These are phyloP conservation scores for Kitagawia praeruptora DNA, from an alignment of 129 eudicot species.

Conservation along the genomic window DNA sequence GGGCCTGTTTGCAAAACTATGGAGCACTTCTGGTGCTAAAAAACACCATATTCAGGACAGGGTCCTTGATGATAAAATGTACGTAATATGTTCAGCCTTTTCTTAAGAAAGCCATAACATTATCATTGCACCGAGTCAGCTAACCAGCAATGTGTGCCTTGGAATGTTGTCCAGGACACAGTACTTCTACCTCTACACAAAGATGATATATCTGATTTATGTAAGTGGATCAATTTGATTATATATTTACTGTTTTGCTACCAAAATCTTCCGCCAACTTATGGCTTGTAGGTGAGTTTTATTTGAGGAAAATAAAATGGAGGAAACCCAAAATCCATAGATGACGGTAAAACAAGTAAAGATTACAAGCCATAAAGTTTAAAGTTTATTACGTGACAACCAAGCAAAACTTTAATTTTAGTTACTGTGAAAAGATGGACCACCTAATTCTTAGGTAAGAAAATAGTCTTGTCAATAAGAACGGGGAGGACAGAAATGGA, in stretches of 20 bases:
- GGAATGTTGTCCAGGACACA: conserved; percentile 24
- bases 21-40: conserved; percentile 11
- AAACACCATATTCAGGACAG: conserved; percentile 9
- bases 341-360: not conserved
- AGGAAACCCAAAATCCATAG: not conserved
- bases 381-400: not conserved
- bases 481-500: not conserved
- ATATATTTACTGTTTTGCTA: not conserved
- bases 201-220: not conserved
- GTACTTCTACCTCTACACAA: not conserved
- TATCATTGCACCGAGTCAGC: conserved; percentile 39
- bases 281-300: conserved; percentile 1
- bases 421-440: not conserved
- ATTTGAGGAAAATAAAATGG: not conserved
- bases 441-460: conserved; percentile 7
- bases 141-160: conserved; percentile 28
- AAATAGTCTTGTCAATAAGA: conserved; percentile 5
- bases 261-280: not conserved
- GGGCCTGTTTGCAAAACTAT: conserved; percentile 1
- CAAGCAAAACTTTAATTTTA: not conserved
- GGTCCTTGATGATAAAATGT: conserved; percentile 13
- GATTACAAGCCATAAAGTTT: not conserved
- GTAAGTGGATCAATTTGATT: not conserved
- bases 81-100: conserved; percentile 3
- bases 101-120: conserved; percentile 6